Conservation (phyloP, 148 eudicot genomes). For the Vaccinium myrtillus region DNA sequence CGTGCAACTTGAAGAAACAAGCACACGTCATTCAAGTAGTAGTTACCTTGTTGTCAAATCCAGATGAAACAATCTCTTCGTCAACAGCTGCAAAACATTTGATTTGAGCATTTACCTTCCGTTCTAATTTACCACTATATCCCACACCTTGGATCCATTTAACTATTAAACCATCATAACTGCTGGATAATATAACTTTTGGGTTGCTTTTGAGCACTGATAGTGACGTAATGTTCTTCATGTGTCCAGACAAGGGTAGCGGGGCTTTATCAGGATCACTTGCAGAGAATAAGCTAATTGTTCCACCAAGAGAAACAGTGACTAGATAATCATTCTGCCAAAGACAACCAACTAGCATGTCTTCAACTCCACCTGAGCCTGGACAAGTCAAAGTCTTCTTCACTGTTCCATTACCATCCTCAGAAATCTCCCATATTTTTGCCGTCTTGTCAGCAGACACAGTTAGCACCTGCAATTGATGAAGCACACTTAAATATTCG, state of each 20-base stretch:
- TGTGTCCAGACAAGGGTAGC: conserved; percentile 70
- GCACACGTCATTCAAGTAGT: background rate
- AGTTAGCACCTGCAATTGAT: conserved; percentile 62
- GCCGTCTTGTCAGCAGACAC: conserved; percentile 98
- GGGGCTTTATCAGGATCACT: conserved; percentile 75
- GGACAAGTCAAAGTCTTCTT: conserved; percentile 61
- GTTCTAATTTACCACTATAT: conserved; percentile 70
- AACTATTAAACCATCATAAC: conserved; percentile 87
- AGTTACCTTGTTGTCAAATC: conserved; percentile 85
- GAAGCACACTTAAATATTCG: background rate
- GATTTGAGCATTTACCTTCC: conserved; percentile 75
- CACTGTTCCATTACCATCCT: conserved; percentile 64
- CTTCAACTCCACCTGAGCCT: conserved; percentile 87
- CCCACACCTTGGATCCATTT: conserved; percentile 89
- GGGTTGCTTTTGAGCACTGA: conserved; percentile 54
- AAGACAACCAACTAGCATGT: conserved; percentile 96
- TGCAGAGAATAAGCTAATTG: conserved; percentile 63
- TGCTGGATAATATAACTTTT: conserved; percentile 63
- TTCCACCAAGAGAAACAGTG: conserved; percentile 92
- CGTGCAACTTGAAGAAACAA: conserved; percentile 1
- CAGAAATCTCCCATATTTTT: conserved; percentile 81
- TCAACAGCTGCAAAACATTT: conserved; percentile 86
- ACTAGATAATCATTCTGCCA: conserved; percentile 89
- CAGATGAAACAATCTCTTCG: conserved; percentile 73
- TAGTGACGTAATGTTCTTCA: conserved; percentile 81